Conservation (phyloP, 805 yeast species). For the Kluyveromyces wickerhamii region DNA sequence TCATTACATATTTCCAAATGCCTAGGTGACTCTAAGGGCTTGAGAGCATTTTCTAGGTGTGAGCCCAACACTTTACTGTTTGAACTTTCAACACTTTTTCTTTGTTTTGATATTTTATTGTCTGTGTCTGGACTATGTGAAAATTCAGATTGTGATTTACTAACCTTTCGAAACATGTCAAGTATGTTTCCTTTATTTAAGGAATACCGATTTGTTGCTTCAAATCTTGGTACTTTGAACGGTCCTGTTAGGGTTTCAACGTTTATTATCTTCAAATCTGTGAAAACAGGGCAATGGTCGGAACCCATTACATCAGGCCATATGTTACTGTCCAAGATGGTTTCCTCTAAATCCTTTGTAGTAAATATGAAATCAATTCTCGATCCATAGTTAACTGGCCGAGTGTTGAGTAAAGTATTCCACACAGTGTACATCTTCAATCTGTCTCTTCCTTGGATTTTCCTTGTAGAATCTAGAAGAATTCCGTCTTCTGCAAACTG, state of each 20-base stretch:
- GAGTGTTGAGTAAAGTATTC: conserved; percentile 69
- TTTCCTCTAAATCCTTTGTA: conserved; percentile 32
- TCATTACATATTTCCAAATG: too few species aligned
- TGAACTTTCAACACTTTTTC: too few species aligned
- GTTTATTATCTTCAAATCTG: conserved; percentile 42
- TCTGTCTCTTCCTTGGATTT: conserved; percentile 42
- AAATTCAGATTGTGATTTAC: too few species aligned
- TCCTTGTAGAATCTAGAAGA: conserved; percentile 53
- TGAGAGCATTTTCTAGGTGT: too few species aligned
- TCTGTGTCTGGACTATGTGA: too few species aligned
- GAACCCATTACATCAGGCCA: conserved; percentile 73
- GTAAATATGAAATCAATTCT: conserved; percentile 72
- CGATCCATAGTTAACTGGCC: conserved; percentile 83
- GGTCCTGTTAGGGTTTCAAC: conserved; percentile 5
- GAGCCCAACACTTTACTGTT: too few species aligned
- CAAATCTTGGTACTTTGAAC: conserved; percentile 36
- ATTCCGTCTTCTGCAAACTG: conserved; percentile 34
- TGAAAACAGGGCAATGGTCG: conserved; percentile 87
- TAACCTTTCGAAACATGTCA: conserved; percentile 26
- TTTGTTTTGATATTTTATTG: too few species aligned
- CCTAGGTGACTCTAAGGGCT: too few species aligned
- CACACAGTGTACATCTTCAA: conserved; percentile 80
- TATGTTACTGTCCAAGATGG: conserved; percentile 39
- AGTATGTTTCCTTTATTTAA: conserved; percentile 30
- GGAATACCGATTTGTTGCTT: conserved; percentile 44